Evolutionary conservation across 1,284 basidiomycete species (phyloP), one percentile per base, ranked within the genome.

Genomic region (Entoloma clypeatum): DNA sequence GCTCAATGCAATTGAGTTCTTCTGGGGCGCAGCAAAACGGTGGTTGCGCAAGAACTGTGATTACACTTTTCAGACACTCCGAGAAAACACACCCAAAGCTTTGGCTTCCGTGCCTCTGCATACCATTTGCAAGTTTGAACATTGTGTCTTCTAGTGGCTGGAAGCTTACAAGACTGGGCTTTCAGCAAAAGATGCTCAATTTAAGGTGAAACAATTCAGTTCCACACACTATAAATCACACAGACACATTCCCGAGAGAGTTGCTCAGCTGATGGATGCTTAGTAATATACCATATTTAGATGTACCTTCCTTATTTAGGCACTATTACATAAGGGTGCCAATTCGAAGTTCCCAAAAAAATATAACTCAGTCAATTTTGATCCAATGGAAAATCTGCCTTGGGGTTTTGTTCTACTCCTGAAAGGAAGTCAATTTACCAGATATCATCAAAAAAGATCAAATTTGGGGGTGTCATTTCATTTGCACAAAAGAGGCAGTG

Each of bases 1-100:
- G 39, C 51, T 64, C 6, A 64, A 65, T 42, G 59, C 55, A 16
- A 66, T 64, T 43, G 54, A 57, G 31, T 57, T 45, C 26, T 55
- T 55, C 19, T 57, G 57, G 56, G 54, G 53, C 8, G 44, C 53
- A n/a, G 49, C 54, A 0, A 59, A 59, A 8, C 10, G 31, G 21
- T 60, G 52, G 37, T 48, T 59, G 36, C 34, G 47, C 1, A 46
- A 60, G 0, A 28, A 59, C 18, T 60, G 59, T 47, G 52, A 60
- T 49, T 55, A 49, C 22, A 58, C 58, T 8, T 61, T 57, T 26
- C 13, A 45, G 3, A 54, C 47, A 11, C 41, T 60, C 5, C 49
- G 58, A 35, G 47, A 33, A 22, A 58, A 59, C 31, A 38, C 57
- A 27, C 48, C 48, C 7, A 31, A 36, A 7, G 51, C 55, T 13